These are phyloP conservation scores for Ceratocystis destructans DNA, from an alignment of 2,329 filamentous ascomycete species.

Conservation along the genomic window DNA sequence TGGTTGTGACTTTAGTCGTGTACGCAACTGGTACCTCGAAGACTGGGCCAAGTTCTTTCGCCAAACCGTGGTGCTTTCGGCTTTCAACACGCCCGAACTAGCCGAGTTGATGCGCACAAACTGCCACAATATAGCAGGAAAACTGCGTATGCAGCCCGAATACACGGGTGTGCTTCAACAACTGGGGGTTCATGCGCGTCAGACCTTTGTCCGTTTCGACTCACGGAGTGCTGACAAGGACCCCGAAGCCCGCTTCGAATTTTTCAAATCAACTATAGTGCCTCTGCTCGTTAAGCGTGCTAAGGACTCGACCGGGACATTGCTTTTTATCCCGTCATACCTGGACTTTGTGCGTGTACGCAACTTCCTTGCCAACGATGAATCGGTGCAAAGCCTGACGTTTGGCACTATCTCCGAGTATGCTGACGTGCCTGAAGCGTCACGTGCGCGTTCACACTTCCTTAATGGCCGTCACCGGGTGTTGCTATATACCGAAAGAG, in stretches of 20 bases:
- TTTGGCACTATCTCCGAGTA: constrained; percentile 89
- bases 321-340: constrained; percentile 86
- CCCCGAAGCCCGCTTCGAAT: constrained; percentile 78
- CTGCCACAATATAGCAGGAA: constrained; percentile 71
- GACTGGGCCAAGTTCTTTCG: constrained; percentile 66
- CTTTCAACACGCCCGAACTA: constrained; percentile 79
- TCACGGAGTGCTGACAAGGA: constrained; percentile 45
- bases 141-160: constrained; percentile 51
- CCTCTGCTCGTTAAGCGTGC: constrained; percentile 57
- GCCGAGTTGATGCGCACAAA: constrained; percentile 62
- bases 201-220: constrained; percentile 83
- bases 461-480: constrained; percentile 67
- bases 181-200: constrained; percentile 56
- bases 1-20: constrained; percentile 84
- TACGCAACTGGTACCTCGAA: constrained; percentile 87
- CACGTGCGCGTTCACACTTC: constrained; percentile 78
- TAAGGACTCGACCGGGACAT: constrained; percentile 52
- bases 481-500: constrained; percentile 80
- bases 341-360: constrained; percentile 88
- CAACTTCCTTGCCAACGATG: constrained; percentile 73
- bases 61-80: constrained; percentile 69
- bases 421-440: constrained; percentile 61
- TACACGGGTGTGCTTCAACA: constrained; percentile 62
- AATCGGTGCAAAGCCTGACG: constrained; percentile 36
- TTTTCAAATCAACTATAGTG: constrained; percentile 72